Evolutionary conservation across 2,329 filamentous ascomycete genomes (phyloP).

Genomic region (Cordyceps cateniannulata): DNA sequence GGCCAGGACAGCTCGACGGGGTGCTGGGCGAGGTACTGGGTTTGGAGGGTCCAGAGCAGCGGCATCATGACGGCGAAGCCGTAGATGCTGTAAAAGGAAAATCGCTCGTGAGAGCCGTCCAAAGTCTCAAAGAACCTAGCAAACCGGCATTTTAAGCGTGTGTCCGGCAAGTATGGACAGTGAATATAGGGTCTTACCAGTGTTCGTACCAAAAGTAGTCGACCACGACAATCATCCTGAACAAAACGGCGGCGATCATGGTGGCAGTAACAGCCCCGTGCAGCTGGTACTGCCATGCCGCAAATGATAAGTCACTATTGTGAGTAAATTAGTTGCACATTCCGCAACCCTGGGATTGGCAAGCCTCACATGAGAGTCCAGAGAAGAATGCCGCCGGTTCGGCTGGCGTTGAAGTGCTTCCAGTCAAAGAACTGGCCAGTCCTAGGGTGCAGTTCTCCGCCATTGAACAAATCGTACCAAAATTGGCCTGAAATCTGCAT

Average conservation of each 20-base stretch:
- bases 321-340: neutral
- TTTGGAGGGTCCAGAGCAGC: conserved; percentile 9
- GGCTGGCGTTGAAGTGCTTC: conserved; percentile 8
- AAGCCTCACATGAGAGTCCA: neutral
- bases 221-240: neutral
- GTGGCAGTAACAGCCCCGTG: neutral
- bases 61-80: conserved; percentile 11
- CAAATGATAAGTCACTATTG: neutral
- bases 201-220: neutral
- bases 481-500: neutral
- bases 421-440: conserved; percentile 10
- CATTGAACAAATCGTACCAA: conserved; percentile 8
- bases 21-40: neutral
- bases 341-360: neutral
- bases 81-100: conserved; percentile 12
- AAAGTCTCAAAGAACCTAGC: conserved; percentile 7
- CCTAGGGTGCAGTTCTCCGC: conserved; percentile 8
- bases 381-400: neutral
- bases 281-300: neutral
- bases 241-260: neutral
- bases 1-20: neutral
- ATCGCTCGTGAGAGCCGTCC: conserved; percentile 8
- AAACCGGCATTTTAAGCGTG: neutral
- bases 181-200: neutral
- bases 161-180: neutral